phyloP scores from a whole-genome alignment of 352 stramenopile genomes.

The Globisporangium cylindrosporum region DNA sequence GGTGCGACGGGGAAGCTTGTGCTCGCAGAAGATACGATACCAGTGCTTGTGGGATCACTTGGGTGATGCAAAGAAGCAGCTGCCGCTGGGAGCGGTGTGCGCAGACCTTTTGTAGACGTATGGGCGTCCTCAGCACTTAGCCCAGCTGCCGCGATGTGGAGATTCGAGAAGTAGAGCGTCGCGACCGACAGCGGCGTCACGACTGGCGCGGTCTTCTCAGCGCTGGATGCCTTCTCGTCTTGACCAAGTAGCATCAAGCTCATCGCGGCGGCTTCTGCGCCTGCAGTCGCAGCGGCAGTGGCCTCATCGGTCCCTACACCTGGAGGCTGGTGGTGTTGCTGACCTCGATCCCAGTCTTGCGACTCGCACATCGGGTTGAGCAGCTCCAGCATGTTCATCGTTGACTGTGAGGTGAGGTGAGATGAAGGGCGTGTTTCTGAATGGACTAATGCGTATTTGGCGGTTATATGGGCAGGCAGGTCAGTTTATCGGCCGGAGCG shows the following conservation, averaged over 20 bases:
- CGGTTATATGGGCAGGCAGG: background rate
- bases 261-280: constrained; percentile 5
- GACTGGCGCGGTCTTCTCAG: background rate
- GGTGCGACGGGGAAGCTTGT: background rate
- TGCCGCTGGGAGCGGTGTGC: background rate
- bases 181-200: background rate
- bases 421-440: background rate
- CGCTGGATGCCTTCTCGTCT: background rate
- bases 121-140: background rate
- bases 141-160: background rate
- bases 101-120: background rate
- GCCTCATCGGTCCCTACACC: constrained; percentile 5
- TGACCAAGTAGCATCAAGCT: constrained; percentile 16
- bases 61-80: background rate
- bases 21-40: background rate
- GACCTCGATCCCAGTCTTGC: background rate
- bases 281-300: background rate
- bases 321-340: background rate
- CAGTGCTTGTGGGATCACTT: background rate
- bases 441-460: background rate
- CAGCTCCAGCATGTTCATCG: constrained; percentile 29
- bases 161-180: background rate
- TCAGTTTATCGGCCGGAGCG: background rate
- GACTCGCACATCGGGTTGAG: constrained; percentile 27
- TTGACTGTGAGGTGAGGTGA: background rate